phyloP scores from a whole-genome alignment of 2,329 filamentous ascomycete genomes.

The Cephalotrichum gorgonifer region DNA sequence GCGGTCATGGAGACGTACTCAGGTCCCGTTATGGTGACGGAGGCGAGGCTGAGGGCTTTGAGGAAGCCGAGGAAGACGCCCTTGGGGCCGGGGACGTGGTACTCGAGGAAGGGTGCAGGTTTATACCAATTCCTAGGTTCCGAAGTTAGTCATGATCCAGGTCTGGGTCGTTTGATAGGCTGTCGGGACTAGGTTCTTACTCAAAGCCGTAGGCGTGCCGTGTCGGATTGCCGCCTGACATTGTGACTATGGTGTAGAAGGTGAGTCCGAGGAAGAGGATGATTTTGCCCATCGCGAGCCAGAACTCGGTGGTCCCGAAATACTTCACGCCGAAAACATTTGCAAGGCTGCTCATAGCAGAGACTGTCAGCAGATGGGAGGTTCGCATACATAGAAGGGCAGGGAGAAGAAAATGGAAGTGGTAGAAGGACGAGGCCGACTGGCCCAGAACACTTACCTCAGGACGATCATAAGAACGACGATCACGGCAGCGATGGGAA shows the following conservation, averaged over 20 bases:
- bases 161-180: constrained; percentile 30
- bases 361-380: not conserved
- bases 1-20: constrained; percentile 61
- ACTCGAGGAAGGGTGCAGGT: constrained; percentile 42
- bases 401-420: constrained; percentile 41
- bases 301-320: constrained; percentile 66
- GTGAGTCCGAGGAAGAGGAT: constrained; percentile 58
- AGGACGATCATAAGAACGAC: constrained; percentile 25
- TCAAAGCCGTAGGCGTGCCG: constrained; percentile 59
- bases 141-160: constrained; percentile 54
- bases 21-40: constrained; percentile 54
- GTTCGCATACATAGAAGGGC: not conserved
- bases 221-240: constrained; percentile 67
- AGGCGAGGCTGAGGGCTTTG: constrained; percentile 52
- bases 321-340: constrained; percentile 56
- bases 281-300: constrained; percentile 52
- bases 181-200: constrained; percentile 28
- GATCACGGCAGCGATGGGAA: constrained; percentile 52
- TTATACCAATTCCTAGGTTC: constrained; percentile 49
- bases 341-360: not conserved
- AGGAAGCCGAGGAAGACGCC: constrained; percentile 64
- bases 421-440: constrained; percentile 22
- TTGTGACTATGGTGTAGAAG: constrained; percentile 67
- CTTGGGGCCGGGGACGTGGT: constrained; percentile 42
- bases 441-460: not conserved